Evolutionary conservation across 768 basidiomycete genomes (phyloP).

Genomic region (Serpula lacrymans): DNA sequence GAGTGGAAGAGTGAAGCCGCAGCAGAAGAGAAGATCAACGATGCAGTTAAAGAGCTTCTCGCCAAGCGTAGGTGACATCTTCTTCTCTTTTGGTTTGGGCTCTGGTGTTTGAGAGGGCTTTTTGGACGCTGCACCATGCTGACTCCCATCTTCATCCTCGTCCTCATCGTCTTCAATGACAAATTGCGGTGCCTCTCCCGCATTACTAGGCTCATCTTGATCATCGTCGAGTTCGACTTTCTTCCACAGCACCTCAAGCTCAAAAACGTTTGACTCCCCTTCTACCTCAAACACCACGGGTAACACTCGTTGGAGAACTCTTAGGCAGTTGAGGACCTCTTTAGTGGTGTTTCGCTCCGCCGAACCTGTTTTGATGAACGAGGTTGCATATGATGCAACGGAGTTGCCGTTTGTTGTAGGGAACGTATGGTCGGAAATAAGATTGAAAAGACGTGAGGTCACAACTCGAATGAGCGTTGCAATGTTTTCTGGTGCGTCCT

Average conservation of each 20-base stretch:
- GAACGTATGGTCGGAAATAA: constrained; percentile 78
- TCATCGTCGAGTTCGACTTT: constrained; percentile 47
- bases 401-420: constrained; percentile 53
- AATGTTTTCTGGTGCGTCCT: constrained; percentile 83
- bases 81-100: constrained; percentile 34
- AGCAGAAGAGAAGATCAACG: constrained; percentile 88
- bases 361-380: constrained; percentile 60
- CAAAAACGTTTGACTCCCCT: constrained; percentile 68
- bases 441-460: constrained; percentile 64
- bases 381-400: constrained; percentile 64
- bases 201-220: constrained; percentile 16
- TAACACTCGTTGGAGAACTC: constrained; percentile 83
- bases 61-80: constrained; percentile 68
- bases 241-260: constrained; percentile 82
- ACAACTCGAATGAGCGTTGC: constrained; percentile 76
- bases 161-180: constrained; percentile 87
- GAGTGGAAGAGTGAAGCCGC: constrained; percentile 86
- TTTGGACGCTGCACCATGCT: constrained; percentile 10
- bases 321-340: constrained; percentile 89
- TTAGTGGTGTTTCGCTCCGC: constrained; percentile 69
- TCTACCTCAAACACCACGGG: constrained; percentile 87
- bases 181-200: constrained; percentile 56
- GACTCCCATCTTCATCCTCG: constrained; percentile 37
- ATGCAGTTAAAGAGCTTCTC: constrained; percentile 77
- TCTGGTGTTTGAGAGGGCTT: constrained; percentile 10